Evolutionary conservation across 805 yeast species (phyloP), one percentile per base, ranked within the genome.

Genomic region (Isabelozyma heimii): DNA sequence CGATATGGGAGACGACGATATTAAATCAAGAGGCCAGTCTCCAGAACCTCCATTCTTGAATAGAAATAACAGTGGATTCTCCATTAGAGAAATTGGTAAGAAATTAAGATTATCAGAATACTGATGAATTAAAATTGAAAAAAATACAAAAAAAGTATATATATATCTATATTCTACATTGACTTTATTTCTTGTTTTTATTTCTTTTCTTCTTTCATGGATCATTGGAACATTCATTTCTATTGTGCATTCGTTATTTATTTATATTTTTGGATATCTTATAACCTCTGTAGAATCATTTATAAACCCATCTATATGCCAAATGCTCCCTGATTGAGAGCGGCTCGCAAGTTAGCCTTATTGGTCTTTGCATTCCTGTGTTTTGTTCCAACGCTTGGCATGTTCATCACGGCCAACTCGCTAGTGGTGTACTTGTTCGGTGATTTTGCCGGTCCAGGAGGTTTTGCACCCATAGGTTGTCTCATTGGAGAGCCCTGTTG

Each of bases 101-200:
- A 84, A 84, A 64, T 65, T 84, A 52, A 66, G 88, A 50, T 70
- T 84, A 43, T 79, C 86, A 2, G 89, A 84, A 60, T 84, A 83
- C 54, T 84, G 64, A 61, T 8, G 6, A 20, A 20, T 20, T 20
- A 20, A 20, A 27, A n/a, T 14, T 24, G 15, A 33, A 2, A 27
- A 27, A 9, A 39, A 38, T 17, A 10, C 35, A 30, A 30, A 30
- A 10, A 8, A 30, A 30, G 8, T 20, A 20, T 5, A 20, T 20
- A 16, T 28, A 45, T 40, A n/a, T 46, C 13, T 39, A 16, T 26
- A 16, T 41, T 26, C 17, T 17, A 40, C 24, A 40, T 14, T 40
- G 24, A 45, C 14, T 20, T 28, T 12, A 45, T 12, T 43, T 30
- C n/a, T 43, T 15, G 17, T 27, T 37, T 42, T 27, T 8, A 24